phyloP scores from a whole-genome alignment of 805 yeast genomes.

The Debaryomyces castellii region DNA sequence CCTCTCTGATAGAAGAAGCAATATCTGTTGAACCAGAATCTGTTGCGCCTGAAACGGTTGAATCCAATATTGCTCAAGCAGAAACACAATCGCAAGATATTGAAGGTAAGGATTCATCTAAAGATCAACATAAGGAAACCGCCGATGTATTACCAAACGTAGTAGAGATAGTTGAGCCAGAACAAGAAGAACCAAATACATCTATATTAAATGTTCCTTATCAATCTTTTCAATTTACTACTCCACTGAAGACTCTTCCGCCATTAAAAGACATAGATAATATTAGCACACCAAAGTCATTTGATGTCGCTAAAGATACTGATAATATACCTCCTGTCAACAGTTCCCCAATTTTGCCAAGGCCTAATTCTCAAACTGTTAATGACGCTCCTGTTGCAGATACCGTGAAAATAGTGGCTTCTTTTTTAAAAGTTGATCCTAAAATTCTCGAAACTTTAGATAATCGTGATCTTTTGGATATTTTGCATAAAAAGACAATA shows the following conservation, averaged over 20 bases:
- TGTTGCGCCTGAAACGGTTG: not conserved
- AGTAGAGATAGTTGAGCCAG: not conserved
- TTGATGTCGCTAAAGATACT: constrained; percentile 39
- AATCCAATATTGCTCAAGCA: not conserved
- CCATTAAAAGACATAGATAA: constrained; percentile 42
- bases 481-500: constrained; percentile 22
- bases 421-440: constrained; percentile 27
- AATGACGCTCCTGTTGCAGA: constrained; percentile 9
- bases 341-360: constrained; percentile 20
- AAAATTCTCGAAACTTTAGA: constrained; percentile 8
- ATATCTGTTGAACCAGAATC: not conserved
- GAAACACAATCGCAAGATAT: too few relatives aligned
- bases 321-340: constrained; percentile 10
- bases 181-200: constrained; percentile 2
- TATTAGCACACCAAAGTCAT: constrained; percentile 41
- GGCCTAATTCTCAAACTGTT: constrained; percentile 4
- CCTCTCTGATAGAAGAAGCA: not conserved
- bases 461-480: constrained; percentile 14
- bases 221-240: constrained; percentile 22
- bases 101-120: too few relatives aligned
- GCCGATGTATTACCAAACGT: not conserved
- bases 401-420: constrained; percentile 17
- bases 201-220: constrained; percentile 6
- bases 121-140: too few relatives aligned
- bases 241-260: constrained; percentile 42